Evolutionary conservation across 371 early-diverging fungal species (phyloP).

Genomic region (Mortierella sp.): DNA sequence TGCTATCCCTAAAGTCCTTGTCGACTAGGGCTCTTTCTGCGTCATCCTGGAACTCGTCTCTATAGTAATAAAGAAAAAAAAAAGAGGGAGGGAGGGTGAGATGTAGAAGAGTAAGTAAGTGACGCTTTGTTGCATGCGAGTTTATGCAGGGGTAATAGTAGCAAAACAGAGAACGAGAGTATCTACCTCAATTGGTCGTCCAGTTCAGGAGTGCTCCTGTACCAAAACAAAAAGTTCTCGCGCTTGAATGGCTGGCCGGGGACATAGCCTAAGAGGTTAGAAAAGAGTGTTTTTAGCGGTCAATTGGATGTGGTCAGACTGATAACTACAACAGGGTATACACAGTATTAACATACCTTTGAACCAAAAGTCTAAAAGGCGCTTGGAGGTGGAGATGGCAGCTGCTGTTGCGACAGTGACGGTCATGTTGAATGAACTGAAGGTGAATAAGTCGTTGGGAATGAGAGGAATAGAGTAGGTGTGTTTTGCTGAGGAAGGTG

Average conservation of each 20-base stretch:
- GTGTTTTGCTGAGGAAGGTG: not conserved
- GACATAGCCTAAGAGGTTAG: slow-evolving; percentile 31
- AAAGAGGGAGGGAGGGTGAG: not conserved
- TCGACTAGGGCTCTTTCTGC: slow-evolving; percentile 44
- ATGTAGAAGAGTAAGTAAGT: no score
- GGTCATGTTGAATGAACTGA: not conserved
- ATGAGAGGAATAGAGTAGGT: not conserved
- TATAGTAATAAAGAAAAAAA: not conserved
- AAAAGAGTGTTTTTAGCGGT: no score
- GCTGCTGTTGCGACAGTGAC: slow-evolving; percentile 15
- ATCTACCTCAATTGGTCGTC: slow-evolving; percentile 49
- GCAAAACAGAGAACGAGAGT: no score
- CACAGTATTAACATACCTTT: slow-evolving; percentile 49
- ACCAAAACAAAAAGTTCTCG: slow-evolving; percentile 36
- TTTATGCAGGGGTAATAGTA: not conserved
- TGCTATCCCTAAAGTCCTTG: slow-evolving; percentile 23
- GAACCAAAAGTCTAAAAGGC: slow-evolving; percentile 56
- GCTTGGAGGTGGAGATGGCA: slow-evolving; percentile 36
- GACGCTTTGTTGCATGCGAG: not conserved
- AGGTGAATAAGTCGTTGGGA: not conserved
- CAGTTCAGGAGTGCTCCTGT: slow-evolving; percentile 34
- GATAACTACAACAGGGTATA: no score
- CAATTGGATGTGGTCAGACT: not conserved
- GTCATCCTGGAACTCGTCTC: slow-evolving; percentile 40
- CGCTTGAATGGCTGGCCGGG: slow-evolving; percentile 44